Conservation (phyloP, 1,284 basidiomycete species). For the Puccinia hordei region DNA sequence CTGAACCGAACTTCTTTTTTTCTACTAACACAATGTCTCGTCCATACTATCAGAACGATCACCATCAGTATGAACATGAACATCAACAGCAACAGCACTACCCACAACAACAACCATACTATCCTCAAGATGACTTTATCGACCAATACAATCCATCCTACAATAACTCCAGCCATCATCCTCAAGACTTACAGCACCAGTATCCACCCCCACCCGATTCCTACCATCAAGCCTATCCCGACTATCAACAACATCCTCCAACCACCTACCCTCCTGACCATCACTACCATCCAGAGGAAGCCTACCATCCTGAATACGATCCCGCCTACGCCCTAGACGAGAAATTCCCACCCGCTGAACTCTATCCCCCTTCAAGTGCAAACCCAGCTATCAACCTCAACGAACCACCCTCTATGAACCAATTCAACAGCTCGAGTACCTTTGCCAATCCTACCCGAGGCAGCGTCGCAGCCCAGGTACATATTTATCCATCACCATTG, state of each 20-base stretch:
- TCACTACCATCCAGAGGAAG: slow-evolving; percentile 2
- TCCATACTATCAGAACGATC: background rate
- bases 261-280: slow-evolving; percentile 22
- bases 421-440: background rate
- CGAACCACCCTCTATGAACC: background rate
- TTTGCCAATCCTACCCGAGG: slow-evolving; percentile 52
- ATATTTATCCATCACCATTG: too few relatives aligned
- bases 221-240: slow-evolving; percentile 10
- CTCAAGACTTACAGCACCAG: background rate
- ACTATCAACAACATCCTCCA: background rate
- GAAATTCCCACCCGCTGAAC: slow-evolving; percentile 21
- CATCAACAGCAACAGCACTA: background rate
- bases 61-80: background rate
- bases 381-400: background rate
- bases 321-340: slow-evolving; percentile 15
- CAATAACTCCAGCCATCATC: background rate
- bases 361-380: background rate
- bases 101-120: background rate
- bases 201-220: background rate
- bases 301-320: slow-evolving; percentile 24
- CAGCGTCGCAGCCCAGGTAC: slow-evolving; percentile 55
- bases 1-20: too few relatives aligned
- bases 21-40: background rate
- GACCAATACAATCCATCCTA: background rate
- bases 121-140: background rate